Percentiles rank a stretch among this genome's conserved stretches.
These are phyloP conservation scores for Amaranthus cruentus DNA, from an alignment of 148 eudicot species.

Conservation along the genomic window DNA sequence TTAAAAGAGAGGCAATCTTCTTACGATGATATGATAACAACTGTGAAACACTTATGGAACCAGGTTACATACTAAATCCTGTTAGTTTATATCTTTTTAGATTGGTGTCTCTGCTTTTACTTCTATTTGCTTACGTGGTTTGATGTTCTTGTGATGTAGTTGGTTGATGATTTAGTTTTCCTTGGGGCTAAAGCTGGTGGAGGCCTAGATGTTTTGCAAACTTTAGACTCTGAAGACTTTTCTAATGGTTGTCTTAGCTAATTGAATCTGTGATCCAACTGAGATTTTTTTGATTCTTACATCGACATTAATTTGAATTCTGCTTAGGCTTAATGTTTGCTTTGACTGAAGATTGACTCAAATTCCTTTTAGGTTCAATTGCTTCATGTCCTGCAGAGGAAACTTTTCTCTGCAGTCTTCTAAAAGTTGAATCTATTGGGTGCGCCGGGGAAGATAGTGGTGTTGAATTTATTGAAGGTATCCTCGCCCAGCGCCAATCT, in stretches of 20 bases:
- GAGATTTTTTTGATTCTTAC: background rate
- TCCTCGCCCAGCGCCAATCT: constrained; percentile 50
- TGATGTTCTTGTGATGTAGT: constrained; percentile 34
- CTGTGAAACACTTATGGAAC: constrained; percentile 71
- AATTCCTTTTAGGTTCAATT: constrained; percentile 38
- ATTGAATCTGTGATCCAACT: background rate
- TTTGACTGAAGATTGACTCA: constrained; percentile 17
- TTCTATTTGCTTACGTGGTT: constrained; percentile 6
- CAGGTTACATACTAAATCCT: constrained; percentile 41
- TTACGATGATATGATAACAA: constrained; percentile 59
- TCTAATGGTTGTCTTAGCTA: constrained; percentile 49
- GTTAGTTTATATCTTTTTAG: background rate
- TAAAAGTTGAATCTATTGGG: constrained; percentile 45
- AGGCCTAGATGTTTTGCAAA: constrained; percentile 44
- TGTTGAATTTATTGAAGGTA: constrained; percentile 43
- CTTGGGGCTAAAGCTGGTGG: constrained; percentile 76
- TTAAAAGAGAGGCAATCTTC: constrained; percentile 69
- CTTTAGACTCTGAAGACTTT: constrained; percentile 47
- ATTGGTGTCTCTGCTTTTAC: constrained; percentile 1
- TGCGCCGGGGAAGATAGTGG: constrained; percentile 31
- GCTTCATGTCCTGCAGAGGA: constrained; percentile 76
- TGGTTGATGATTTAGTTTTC: constrained; percentile 69
- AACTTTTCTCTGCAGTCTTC: constrained; percentile 67
- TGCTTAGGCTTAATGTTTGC: background rate
- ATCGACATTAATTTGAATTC: background rate